phyloP scores from a whole-genome alignment of 805 yeast species.

The Candida lessepsii region DNA sequence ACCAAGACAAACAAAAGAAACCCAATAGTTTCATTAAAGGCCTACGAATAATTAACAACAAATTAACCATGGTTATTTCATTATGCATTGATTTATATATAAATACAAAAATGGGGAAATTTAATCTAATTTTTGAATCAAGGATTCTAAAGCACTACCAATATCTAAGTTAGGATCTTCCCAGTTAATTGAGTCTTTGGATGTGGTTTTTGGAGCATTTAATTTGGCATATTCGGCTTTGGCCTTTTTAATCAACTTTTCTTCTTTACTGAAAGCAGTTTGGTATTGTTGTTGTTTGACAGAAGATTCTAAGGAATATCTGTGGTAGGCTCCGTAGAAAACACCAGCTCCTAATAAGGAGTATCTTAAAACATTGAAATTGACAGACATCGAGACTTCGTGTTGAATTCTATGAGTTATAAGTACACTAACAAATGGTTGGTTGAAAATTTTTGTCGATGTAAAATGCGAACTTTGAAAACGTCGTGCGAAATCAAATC shows the following conservation, averaged over 20 bases:
- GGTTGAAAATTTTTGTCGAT: slow-evolving; percentile 10
- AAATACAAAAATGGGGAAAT: slow-evolving; percentile 3
- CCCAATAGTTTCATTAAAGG: not conserved
- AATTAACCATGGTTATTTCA: not conserved
- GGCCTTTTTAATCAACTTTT: slow-evolving; percentile 81
- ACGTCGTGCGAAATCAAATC: slow-evolving; percentile 2
- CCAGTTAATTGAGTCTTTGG: slow-evolving; percentile 59
- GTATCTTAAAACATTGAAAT: slow-evolving; percentile 82
- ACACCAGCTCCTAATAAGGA: slow-evolving; percentile 86
- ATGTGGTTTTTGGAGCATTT: slow-evolving; percentile 40
- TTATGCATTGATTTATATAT: slow-evolving; percentile 10
- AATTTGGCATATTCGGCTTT: slow-evolving; percentile 81
- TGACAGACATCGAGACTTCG: slow-evolving; percentile 16
- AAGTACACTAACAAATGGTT: slow-evolving; percentile 7
- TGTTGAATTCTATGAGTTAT: not conserved
- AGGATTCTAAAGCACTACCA: slow-evolving; percentile 64
- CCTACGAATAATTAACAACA: not conserved
- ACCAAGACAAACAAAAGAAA: too few species aligned
- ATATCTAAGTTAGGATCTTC: slow-evolving; percentile 91
- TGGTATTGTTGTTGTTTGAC: slow-evolving; percentile 59
- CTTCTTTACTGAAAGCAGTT: slow-evolving; percentile 59
- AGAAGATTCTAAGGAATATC: slow-evolving; percentile 60
- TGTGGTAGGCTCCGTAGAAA: slow-evolving; percentile 84
- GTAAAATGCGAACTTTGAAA: slow-evolving; percentile 4
- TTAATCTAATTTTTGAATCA: slow-evolving; percentile 54